Conservation (phyloP, 352 stramenopile species). For the Globisporangium nagaii region DNA sequence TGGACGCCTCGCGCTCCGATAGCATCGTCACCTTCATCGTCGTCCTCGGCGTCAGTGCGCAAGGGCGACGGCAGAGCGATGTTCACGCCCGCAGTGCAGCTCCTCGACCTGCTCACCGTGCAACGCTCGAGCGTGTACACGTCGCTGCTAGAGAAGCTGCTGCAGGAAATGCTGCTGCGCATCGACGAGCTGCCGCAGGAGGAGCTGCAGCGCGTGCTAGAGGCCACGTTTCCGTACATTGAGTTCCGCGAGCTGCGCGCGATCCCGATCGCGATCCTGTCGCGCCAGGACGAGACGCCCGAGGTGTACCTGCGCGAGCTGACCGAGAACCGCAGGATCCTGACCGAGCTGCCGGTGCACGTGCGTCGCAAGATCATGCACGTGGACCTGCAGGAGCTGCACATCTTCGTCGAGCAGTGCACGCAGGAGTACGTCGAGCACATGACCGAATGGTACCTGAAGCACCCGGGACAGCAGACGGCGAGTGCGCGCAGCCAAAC, state of each 20-base stretch:
- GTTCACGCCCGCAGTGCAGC: slow-evolving; percentile 54
- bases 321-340: slow-evolving; percentile 76
- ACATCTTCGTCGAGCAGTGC: slow-evolving; percentile 70
- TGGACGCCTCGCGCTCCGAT: slow-evolving; percentile 12
- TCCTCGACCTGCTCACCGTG: slow-evolving; percentile 76
- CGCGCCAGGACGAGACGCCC: slow-evolving; percentile 73
- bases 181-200: slow-evolving; percentile 64
- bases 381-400: slow-evolving; percentile 62
- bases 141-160: slow-evolving; percentile 60
- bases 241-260: slow-evolving; percentile 82
- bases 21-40: too few relatives aligned
- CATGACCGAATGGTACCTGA: slow-evolving; percentile 62
- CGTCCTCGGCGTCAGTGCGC: too few relatives aligned
- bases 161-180: slow-evolving; percentile 68
- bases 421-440: slow-evolving; percentile 68
- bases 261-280: slow-evolving; percentile 79
- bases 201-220: slow-evolving; percentile 63
- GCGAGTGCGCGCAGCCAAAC: slow-evolving; percentile 6
- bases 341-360: slow-evolving; percentile 72
- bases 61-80: slow-evolving; percentile 2
- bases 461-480: slow-evolving; percentile 25
- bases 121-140: slow-evolving; percentile 58
- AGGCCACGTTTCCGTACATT: slow-evolving; percentile 85
- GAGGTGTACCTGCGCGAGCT: slow-evolving; percentile 72
- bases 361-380: slow-evolving; percentile 80